phyloP scores from a whole-genome alignment of 2,329 filamentous ascomycete genomes.

The Neonectria coccinea region DNA sequence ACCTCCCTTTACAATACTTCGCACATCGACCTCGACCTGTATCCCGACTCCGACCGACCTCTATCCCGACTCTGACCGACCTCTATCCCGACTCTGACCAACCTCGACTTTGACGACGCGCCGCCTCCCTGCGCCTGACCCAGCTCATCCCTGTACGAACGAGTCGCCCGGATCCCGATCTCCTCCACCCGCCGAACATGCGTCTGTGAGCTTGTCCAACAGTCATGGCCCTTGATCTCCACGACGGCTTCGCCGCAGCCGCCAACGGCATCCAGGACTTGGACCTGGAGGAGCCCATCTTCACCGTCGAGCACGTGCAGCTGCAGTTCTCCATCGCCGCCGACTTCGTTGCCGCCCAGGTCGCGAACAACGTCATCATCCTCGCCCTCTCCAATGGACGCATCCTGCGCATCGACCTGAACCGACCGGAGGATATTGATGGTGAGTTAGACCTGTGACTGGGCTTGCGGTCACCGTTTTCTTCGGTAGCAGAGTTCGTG shows the following conservation, averaged over 20 bases:
- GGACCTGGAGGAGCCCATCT: constrained; percentile 80
- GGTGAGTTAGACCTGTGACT: constrained; percentile 59
- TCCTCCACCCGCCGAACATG: constrained; percentile 37
- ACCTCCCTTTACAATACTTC: constrained; percentile 10
- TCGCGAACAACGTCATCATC: constrained; percentile 96
- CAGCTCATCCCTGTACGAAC: background rate
- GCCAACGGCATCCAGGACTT: constrained; percentile 67
- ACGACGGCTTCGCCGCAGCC: constrained; percentile 77
- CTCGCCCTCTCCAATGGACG: constrained; percentile 91
- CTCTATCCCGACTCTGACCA: background rate
- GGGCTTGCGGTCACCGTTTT: background rate
- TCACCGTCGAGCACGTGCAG: constrained; percentile 92
- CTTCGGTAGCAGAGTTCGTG: too few species aligned
- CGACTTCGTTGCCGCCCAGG: constrained; percentile 95
- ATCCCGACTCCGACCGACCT: too few species aligned
- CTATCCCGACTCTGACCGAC: background rate
- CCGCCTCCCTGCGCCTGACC: background rate
- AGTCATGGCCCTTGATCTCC: constrained; percentile 53
- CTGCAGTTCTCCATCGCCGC: constrained; percentile 94
- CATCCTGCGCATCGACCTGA: constrained; percentile 92
- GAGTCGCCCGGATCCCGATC: constrained; percentile 2
- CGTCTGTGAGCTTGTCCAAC: constrained; percentile 33
- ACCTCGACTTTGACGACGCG: background rate
- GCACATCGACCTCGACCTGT: background rate
- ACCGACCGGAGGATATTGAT: constrained; percentile 95